Conservation (phyloP, 2,329 filamentous ascomycete species). For the Periconia macrospinosa region DNA sequence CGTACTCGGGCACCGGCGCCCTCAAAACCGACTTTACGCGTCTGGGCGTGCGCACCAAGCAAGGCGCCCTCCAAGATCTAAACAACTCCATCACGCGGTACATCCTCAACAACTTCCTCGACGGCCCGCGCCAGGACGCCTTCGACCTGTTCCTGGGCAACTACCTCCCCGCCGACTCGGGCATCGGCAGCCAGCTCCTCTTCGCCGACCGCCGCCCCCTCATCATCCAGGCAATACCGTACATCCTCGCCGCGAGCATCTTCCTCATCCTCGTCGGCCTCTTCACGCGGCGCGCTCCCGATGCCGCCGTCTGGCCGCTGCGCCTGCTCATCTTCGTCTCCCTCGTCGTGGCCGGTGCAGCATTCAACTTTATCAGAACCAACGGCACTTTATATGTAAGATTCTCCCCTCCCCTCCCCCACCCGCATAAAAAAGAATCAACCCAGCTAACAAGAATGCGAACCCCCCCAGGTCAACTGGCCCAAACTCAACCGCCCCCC, state of each 20-base stretch:
- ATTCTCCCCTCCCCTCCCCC: constrained; percentile 25
- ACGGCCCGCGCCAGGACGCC: constrained; percentile 91
- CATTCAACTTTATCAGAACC: constrained; percentile 72
- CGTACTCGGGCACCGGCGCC: constrained; percentile 94
- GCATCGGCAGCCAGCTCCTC: constrained; percentile 70
- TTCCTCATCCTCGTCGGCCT: constrained; percentile 79
- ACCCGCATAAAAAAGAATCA: not conserved
- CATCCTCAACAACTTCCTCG: constrained; percentile 89
- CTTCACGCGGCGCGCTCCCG: constrained; percentile 71
- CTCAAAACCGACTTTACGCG: constrained; percentile 98
- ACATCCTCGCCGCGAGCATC: constrained; percentile 80
- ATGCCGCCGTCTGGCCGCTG: constrained; percentile 77
- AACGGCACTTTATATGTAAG: constrained; percentile 95
- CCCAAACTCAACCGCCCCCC: constrained; percentile 90
- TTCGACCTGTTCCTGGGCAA: constrained; percentile 92
- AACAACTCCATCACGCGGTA: constrained; percentile 89
- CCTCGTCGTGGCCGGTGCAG: constrained; percentile 70
- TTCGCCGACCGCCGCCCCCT: constrained; percentile 86
- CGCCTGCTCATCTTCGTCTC: constrained; percentile 82
- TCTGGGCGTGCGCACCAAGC: constrained; percentile 84
- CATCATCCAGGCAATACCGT: constrained; percentile 90
- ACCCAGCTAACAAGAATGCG: constrained; percentile 5
- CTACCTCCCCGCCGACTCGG: constrained; percentile 74
- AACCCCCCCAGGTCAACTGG: constrained; percentile 81
- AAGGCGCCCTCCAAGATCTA: constrained; percentile 80